Conservation (phyloP, 2,329 filamentous ascomycete species). For the Colletotrichum salicis region DNA sequence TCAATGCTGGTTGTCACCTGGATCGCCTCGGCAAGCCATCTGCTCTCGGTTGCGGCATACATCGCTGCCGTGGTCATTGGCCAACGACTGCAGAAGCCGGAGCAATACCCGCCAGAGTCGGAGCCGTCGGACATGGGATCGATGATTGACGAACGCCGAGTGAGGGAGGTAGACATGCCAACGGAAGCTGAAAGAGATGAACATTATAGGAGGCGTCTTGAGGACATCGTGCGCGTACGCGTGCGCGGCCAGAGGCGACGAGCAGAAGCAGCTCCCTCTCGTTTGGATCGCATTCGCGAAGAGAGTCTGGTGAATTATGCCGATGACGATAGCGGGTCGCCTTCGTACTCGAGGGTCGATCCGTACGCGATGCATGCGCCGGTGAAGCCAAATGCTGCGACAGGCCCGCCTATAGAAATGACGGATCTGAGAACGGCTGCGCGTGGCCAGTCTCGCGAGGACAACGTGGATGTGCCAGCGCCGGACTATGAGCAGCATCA, state of each 20-base stretch:
- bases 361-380: background rate
- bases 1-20: slow-evolving; percentile 14
- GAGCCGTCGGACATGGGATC: background rate
- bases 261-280: background rate
- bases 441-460: background rate
- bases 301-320: background rate
- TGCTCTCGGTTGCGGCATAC: background rate
- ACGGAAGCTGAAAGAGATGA: background rate
- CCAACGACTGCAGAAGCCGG: slow-evolving; percentile 7
- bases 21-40: slow-evolving; percentile 16
- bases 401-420: background rate
- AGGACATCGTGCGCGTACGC: background rate
- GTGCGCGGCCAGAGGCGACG: no score
- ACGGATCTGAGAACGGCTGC: background rate
- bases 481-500: slow-evolving; percentile 2
- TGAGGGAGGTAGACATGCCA: background rate
- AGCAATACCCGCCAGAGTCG: slow-evolving; percentile 13
- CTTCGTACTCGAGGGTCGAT: slow-evolving; percentile 26
- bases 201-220: background rate
- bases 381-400: background rate
- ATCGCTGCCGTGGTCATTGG: slow-evolving; percentile 1
- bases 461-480: background rate
- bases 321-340: slow-evolving; percentile 10
- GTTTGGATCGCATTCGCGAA: background rate
- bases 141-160: background rate